These are phyloP conservation scores for Grosmannia serpens DNA, from an alignment of 2,329 filamentous ascomycete species.

Conservation along the genomic window DNA sequence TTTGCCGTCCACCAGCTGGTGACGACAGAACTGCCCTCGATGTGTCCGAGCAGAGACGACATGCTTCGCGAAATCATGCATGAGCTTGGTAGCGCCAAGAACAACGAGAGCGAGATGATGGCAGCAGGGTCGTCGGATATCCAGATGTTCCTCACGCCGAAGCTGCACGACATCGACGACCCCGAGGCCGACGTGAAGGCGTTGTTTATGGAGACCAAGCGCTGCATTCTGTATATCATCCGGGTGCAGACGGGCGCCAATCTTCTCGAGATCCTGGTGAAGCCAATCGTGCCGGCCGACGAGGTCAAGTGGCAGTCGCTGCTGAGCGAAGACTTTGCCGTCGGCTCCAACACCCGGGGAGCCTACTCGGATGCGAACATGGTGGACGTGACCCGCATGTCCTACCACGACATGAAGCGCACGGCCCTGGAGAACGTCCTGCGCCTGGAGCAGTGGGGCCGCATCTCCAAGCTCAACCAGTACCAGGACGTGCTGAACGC, in stretches of 20 bases:
- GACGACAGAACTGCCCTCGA: constrained; percentile 61
- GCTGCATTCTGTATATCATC: constrained; percentile 95
- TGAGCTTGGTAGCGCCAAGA: constrained; percentile 91
- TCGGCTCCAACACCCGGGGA: constrained; percentile 56
- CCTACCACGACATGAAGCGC: constrained; percentile 84
- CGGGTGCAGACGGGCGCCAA: constrained; percentile 85
- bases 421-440: constrained; percentile 91
- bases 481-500: constrained; percentile 98
- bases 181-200: constrained; percentile 86
- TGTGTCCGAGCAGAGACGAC: constrained; percentile 76
- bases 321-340: constrained; percentile 68
- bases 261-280: constrained; percentile 90
- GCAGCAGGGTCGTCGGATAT: constrained; percentile 81
- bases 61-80: constrained; percentile 82
- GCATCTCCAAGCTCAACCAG: constrained; percentile 79
- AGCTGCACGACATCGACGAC: constrained; percentile 81
- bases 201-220: constrained; percentile 96
- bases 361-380: constrained; percentile 88
- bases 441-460: constrained; percentile 72
- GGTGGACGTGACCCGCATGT: constrained; percentile 80
- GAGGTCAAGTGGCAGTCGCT: constrained; percentile 78
- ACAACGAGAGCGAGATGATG: constrained; percentile 86
- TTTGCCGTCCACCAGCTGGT: constrained; percentile 91
- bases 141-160: constrained; percentile 79
- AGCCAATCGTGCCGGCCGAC: constrained; percentile 76